Evolutionary conservation across 2,329 filamentous ascomycete species (phyloP).

Genomic region (Colletotrichum phormii): DNA sequence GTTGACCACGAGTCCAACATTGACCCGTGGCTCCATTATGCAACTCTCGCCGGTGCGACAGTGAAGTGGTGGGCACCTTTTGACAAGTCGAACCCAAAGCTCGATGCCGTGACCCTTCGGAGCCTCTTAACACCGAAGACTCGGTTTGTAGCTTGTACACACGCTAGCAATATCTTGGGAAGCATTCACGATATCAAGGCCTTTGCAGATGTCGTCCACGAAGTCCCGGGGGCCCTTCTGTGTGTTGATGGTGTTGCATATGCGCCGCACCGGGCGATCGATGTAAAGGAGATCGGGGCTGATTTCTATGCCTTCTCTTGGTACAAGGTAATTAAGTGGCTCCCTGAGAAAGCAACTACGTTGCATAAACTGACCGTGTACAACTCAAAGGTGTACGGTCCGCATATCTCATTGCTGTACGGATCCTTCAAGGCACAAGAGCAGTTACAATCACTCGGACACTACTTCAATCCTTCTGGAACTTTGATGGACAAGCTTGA

Average conservation of each 20-base stretch:
- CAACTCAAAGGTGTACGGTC: conserved; percentile 69
- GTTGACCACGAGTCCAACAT: conserved; percentile 85
- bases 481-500: conserved; percentile 75
- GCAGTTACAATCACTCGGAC: conserved; percentile 65
- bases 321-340: conserved; percentile 70
- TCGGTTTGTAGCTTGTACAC: conserved; percentile 77
- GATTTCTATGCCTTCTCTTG: conserved; percentile 83
- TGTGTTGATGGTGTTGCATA: conserved; percentile 82
- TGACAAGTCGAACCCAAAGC: conserved; percentile 62
- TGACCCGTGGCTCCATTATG: conserved; percentile 77
- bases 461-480: conserved; percentile 73
- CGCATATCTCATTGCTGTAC: conserved; percentile 79
- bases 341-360: neutral
- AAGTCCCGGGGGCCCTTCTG: conserved; percentile 64
- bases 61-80: conserved; percentile 78
- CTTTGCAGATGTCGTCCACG: conserved; percentile 65
- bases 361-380: neutral
- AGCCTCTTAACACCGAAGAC: conserved; percentile 60
- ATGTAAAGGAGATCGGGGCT: conserved; percentile 74
- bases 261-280: conserved; percentile 77
- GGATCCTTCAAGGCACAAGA: conserved; percentile 67
- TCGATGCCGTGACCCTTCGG: neutral
- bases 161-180: conserved; percentile 79
- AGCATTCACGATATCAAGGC: conserved; percentile 72
- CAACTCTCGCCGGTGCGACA: conserved; percentile 66